Conservation (phyloP, 1,284 basidiomycete genomes). For the Sphagnurus paluster region DNA sequence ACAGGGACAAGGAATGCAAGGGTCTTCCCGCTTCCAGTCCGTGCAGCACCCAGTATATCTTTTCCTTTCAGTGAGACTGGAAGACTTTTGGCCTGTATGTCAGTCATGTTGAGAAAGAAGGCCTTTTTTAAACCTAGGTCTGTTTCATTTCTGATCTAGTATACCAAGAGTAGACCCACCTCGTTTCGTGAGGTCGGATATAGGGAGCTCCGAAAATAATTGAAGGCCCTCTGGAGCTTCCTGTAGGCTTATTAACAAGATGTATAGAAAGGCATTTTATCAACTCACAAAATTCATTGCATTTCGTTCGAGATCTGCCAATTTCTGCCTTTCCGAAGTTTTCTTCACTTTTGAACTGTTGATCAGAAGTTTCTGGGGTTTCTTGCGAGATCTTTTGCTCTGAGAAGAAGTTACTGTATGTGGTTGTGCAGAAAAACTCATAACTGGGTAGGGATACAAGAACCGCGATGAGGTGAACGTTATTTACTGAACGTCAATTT, state of each 20-base stretch:
- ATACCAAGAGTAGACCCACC: conserved; percentile 39
- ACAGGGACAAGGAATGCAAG: conserved; percentile 95
- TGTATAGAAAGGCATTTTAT: background rate
- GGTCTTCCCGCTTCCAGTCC: conserved; percentile 97
- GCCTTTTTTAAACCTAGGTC: conserved; percentile 76
- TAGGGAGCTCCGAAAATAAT: conserved; percentile 66
- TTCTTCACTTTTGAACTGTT: conserved; percentile 43
- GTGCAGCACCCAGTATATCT: conserved; percentile 94
- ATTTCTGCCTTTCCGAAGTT: conserved; percentile 50
- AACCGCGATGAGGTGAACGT: too few relatives aligned
- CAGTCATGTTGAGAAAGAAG: conserved; percentile 86
- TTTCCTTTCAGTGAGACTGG: conserved; percentile 92
- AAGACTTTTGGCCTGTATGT: conserved; percentile 91
- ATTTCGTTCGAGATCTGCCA: conserved; percentile 53
- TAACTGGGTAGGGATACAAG: too few relatives aligned
- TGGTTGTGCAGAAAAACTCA: conserved; percentile 7
- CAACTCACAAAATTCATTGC: conserved; percentile 60
- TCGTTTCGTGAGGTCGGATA: conserved; percentile 68
- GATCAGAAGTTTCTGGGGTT: conserved; percentile 20
- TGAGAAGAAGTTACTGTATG: conserved; percentile 17
- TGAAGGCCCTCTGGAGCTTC: conserved; percentile 46
- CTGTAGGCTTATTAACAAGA: conserved; percentile 33
- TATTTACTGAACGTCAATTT: too few relatives aligned
- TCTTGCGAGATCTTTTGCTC: conserved; percentile 20
- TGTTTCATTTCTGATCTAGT: background rate